phyloP scores from a whole-genome alignment of 768 basidiomycete species.

The Russula griseocarnosa region DNA sequence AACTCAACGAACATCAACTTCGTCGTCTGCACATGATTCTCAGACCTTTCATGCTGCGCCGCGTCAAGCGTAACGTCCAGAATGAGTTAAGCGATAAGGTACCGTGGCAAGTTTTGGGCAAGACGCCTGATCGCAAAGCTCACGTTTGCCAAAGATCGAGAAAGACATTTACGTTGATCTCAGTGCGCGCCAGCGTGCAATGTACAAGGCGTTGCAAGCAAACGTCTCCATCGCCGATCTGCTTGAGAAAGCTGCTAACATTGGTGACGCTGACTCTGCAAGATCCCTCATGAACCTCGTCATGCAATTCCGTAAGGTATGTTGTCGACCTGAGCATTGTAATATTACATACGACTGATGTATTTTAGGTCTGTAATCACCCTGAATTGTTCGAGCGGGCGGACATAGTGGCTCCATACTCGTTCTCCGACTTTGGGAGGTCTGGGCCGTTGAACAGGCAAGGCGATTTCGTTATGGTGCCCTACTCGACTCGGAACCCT shows the following conservation, averaged over 20 bases:
- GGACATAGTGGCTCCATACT: slow-evolving; percentile 90
- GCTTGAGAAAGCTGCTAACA: slow-evolving; percentile 85
- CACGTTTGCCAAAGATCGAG: slow-evolving; percentile 67
- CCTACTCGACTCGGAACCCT: slow-evolving; percentile 85
- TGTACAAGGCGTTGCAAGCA: slow-evolving; percentile 86
- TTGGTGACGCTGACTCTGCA: slow-evolving; percentile 87
- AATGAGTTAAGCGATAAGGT: slow-evolving; percentile 99
- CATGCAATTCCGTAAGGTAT: slow-evolving; percentile 98
- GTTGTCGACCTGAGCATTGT: slow-evolving; percentile 18
- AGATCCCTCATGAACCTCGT: slow-evolving; percentile 98
- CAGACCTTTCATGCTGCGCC: slow-evolving; percentile 97
- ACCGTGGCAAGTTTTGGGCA: slow-evolving; percentile 22
- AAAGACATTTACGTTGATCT: slow-evolving; percentile 92
- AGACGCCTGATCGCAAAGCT: background rate
- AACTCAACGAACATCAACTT: slow-evolving; percentile 91
- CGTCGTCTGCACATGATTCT: slow-evolving; percentile 96
- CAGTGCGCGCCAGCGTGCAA: slow-evolving; percentile 83
- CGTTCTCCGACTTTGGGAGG: slow-evolving; percentile 78
- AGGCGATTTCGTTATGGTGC: slow-evolving; percentile 74
- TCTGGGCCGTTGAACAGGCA: slow-evolving; percentile 83
- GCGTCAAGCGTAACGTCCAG: slow-evolving; percentile 98
- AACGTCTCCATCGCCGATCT: slow-evolving; percentile 95
- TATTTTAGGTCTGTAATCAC: slow-evolving; percentile 85
- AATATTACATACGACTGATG: background rate
- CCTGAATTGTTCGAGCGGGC: slow-evolving; percentile 97